Base-by-base conservation (phyloP, 2,329 filamentous ascomycete species). In the Pseudonectria buxi region DNA sequence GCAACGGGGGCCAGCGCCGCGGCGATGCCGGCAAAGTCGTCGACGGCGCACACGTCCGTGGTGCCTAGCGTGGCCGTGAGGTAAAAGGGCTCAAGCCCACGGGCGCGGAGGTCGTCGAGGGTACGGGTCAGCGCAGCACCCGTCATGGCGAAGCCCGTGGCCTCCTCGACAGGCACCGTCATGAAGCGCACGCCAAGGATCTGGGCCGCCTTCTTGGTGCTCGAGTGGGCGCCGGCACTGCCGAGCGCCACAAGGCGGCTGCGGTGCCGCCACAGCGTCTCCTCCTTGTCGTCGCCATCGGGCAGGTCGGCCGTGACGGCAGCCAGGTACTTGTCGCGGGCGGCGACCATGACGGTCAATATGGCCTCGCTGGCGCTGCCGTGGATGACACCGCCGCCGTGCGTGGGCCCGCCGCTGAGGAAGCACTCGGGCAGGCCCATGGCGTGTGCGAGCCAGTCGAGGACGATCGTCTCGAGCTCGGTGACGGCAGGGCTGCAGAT, bases 321-420 rank as follows among this genome's bases (percentile, higher is more conserved):
- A 14, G 74, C 68, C 6, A 92, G 70, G 54, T 83, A 86, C 56
- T 83, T 76, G 55, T 95, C 90, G 10, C 89, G 71, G 0, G 90
- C 90, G 3, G 88, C 88, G 2, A 94, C 83, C 71, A 95, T 83
- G 45, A 84, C 81, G 0, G 86, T 94, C 6, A 92, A 76, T 28
- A 95, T 75, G 11, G 88, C 86, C 64, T 96, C 90, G 40, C 82
- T 88, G 1, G 90, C 89, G 24, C 81, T 88, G 14, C 90, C 88
- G 58, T 95, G 89, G 43, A 96, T 92, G n/a, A 95, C 88, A 24
- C 90, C 90, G 14, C 90, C 90, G 26, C 88, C 88, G 39, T 59
- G 58, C 6, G 74, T 78, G n/a, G 78, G 72, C 0, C 79, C 82
- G 0, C 79, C 78, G 31, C 83, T 90, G 14, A 83, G 66, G 55